A percentile compares a stretch with the other conserved stretches of the same genome.
These are phyloP conservation scores for Psilocybe tampanensis DNA, from an alignment of 768 basidiomycete genomes.

Conservation along the genomic window DNA sequence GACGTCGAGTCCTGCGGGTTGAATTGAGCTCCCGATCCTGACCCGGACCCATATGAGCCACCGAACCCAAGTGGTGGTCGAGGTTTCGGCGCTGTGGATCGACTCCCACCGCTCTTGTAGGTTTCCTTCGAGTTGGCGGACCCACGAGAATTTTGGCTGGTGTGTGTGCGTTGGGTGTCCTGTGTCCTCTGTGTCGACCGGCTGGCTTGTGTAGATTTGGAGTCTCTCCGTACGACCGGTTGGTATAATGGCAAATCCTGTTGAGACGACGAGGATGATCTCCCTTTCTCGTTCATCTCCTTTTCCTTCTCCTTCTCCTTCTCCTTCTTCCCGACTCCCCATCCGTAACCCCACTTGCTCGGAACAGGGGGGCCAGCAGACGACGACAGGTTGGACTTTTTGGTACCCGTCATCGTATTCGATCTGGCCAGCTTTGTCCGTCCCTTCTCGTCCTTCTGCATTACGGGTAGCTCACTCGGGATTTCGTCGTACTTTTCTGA, in stretches of 20 bases:
- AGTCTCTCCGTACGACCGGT: slow-evolving; percentile 34
- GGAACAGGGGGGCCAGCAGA: too few relatives aligned
- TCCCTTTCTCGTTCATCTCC: slow-evolving; percentile 24
- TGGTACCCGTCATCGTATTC: slow-evolving; percentile 61
- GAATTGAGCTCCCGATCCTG: slow-evolving; percentile 34
- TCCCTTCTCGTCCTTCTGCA: slow-evolving; percentile 38
- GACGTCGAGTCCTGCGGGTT: slow-evolving; percentile 66
- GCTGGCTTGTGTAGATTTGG: slow-evolving; percentile 35
- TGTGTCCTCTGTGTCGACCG: slow-evolving; percentile 33
- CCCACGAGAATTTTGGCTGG: slow-evolving; percentile 30
- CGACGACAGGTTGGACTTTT: slow-evolving; percentile 46
- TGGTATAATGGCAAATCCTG: slow-evolving; percentile 42
- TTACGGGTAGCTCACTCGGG: slow-evolving; percentile 33
- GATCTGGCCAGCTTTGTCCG: slow-evolving; percentile 46
- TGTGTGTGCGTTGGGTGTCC: slow-evolving; percentile 29
- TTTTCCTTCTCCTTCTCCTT: slow-evolving; percentile 37
- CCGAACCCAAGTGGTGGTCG: slow-evolving; percentile 35
- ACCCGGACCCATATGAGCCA: too few relatives aligned
- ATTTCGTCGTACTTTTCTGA: slow-evolving; percentile 62
- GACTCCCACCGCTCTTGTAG: slow-evolving; percentile 28
- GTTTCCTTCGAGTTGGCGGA: slow-evolving; percentile 30
- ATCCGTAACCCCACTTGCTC: slow-evolving; percentile 77
- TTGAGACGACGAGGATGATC: slow-evolving; percentile 24
- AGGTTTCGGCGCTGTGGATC: slow-evolving; percentile 37
- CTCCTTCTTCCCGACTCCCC: slow-evolving; percentile 62